Evolutionary conservation across 768 basidiomycete species (phyloP), one percentile per base, ranked within the genome.

Genomic region (Pulveroboletus sp.): DNA sequence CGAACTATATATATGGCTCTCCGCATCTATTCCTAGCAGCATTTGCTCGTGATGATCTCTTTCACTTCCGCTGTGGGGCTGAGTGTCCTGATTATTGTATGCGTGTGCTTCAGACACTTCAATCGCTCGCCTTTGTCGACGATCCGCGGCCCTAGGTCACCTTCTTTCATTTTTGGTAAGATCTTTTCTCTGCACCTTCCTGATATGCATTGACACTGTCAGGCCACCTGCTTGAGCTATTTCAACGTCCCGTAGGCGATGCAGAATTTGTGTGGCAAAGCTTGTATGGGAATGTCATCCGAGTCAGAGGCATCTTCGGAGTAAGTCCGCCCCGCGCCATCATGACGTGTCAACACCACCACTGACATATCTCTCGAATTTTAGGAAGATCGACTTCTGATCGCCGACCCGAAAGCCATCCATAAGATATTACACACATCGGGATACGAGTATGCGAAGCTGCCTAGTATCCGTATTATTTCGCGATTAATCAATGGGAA

Each of bases 341-440:
- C 7, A 19, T 49, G 17, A 35, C 31, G 29, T 5, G 16, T 13
- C 11, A 4, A 6, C 12, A 14, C n/a, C 3, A 9, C 20, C 17
- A 5, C 5, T 4, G 22, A 37, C 67, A 45, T 34, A 20, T 49
- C 22, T 45, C 36, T 40, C 6, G 6, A 50, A 19, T 4, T 5
- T 34, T 48, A 77, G 78, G 72, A 75, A 53, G 70, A 77, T 47
- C 67, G 69, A 17, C 71, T 79, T 4, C 53, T 78, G 31, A 51
- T 78, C 4, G 61, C 74, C 7, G 77, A 78, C 54, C 71, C 74
- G 4, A 77, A 75, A 56, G 78, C 77, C 7, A n/a, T 67, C 13
- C 67, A 61, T 19, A 61, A 55, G 26, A 59, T 79, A 17, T 65
- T 72, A 43, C 68, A 71, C 38, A 74, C 74, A 2, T 65, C 73